phyloP scores from a whole-genome alignment of 2,329 filamentous ascomycete genomes.

The Penicillium verrucosum region DNA sequence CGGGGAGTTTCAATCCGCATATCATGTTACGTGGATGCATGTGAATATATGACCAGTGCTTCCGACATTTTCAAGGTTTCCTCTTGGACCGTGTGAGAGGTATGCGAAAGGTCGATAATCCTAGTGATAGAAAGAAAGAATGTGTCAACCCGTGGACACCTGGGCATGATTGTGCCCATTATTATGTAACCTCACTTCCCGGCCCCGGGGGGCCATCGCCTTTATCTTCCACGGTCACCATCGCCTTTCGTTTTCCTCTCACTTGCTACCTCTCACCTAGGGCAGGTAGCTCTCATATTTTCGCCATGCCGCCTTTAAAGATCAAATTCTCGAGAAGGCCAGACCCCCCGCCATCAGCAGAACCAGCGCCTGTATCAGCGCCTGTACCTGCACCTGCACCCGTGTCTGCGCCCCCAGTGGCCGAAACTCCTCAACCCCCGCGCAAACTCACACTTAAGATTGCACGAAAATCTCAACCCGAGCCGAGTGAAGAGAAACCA shows the following conservation, averaged over 20 bases:
- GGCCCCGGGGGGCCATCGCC: too few species aligned
- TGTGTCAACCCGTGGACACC: too few species aligned
- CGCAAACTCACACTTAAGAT: constrained; percentile 45
- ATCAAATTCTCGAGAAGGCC: constrained; percentile 43
- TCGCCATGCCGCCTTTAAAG: constrained; percentile 40
- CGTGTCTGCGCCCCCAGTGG: constrained; percentile 11
- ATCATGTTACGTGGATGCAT: too few species aligned
- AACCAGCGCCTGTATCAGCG: constrained; percentile 6
- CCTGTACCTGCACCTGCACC: constrained; percentile 8
- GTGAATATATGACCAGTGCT: too few species aligned
- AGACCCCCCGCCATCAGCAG: constrained; percentile 18
- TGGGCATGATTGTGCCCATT: too few species aligned
- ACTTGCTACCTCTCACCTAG: neutral
- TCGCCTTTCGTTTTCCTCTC: neutral
- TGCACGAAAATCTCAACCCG: constrained; percentile 28
- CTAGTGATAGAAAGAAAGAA: too few species aligned
- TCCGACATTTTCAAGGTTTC: too few species aligned
- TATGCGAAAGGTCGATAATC: too few species aligned
- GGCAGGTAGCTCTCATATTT: neutral
- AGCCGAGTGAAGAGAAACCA: constrained; percentile 15
- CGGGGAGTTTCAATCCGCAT: too few species aligned
- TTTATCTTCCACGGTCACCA: too few species aligned
- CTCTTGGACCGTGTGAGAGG: too few species aligned
- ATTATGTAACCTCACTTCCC: too few species aligned
- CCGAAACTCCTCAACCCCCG: constrained; percentile 31